Conservation (phyloP, 2,329 filamentous ascomycete species). For the Diaporthe caulivora region DNA sequence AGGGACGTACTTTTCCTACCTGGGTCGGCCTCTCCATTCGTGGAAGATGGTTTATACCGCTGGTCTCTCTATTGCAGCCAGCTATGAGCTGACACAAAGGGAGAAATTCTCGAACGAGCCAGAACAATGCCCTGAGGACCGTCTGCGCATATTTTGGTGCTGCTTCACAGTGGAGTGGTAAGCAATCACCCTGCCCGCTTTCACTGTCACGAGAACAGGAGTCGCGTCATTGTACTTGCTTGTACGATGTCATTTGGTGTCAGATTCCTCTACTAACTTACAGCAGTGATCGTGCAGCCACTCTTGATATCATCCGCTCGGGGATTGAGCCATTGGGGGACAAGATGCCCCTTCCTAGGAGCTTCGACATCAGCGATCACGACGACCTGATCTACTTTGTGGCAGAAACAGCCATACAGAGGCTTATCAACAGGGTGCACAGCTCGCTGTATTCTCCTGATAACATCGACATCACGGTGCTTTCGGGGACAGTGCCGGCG, state of each 20-base stretch:
- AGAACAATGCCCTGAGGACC: conserved; percentile 54
- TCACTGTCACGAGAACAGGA: neutral
- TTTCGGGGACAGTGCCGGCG: conserved; percentile 41
- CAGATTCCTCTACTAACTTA: conserved; percentile 33
- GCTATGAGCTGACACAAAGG: neutral
- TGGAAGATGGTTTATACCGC: conserved; percentile 51
- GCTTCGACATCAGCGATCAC: conserved; percentile 48
- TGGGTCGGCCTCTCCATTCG: conserved; percentile 53
- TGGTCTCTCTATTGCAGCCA: conserved; percentile 36
- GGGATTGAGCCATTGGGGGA: conserved; percentile 54
- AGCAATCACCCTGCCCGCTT: conserved; percentile 33
- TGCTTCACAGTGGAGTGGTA: conserved; percentile 80
- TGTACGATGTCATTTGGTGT: neutral
- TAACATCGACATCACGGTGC: conserved; percentile 42
- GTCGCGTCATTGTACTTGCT: neutral
- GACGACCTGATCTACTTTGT: conserved; percentile 54
- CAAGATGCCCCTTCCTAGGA: conserved; percentile 51
- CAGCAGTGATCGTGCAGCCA: conserved; percentile 75
- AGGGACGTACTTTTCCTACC: conserved; percentile 52
- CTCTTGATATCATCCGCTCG: conserved; percentile 60
- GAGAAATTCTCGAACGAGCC: conserved; percentile 4
- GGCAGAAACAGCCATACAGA: conserved; percentile 56
- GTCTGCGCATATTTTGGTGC: conserved; percentile 76
- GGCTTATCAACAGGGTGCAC: conserved; percentile 57
- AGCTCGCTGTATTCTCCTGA: conserved; percentile 54